Evolutionary conservation across 164 flowering plant species (phyloP).

Genomic region (Amborella trichopoda): DNA sequence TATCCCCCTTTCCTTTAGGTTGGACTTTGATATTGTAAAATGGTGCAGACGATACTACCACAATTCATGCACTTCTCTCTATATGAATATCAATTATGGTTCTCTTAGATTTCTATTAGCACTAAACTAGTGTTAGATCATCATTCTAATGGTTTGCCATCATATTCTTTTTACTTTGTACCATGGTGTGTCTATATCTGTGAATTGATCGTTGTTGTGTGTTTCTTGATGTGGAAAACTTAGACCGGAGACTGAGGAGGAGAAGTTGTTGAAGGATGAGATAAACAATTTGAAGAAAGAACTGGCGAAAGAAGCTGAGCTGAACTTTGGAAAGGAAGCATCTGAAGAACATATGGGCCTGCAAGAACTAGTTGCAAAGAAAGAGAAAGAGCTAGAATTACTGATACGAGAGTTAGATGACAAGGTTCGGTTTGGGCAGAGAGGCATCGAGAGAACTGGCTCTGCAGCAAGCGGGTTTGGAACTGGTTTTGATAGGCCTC

Average conservation of each 20-base stretch:
- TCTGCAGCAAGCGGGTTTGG: slow-evolving; percentile 50
- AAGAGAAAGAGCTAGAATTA: slow-evolving; percentile 50
- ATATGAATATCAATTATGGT: no score
- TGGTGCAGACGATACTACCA: no score
- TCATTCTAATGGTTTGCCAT: no score
- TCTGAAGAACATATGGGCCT: slow-evolving; percentile 23
- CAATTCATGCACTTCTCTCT: no score
- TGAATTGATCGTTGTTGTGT: no score
- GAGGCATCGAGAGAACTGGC: slow-evolving; percentile 47
- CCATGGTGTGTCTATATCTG: no score
- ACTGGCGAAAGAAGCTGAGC: slow-evolving; percentile 20
- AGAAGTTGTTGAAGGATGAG: slow-evolving; percentile 58
- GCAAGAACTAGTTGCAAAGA: slow-evolving; percentile 13
- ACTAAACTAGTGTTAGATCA: no score
- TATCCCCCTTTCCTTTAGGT: no score
- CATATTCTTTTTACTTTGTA: no score
- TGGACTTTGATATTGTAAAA: no score
- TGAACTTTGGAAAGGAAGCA: slow-evolving; percentile 11
- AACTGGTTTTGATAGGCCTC: slow-evolving; percentile 38
- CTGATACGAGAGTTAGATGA: slow-evolving; percentile 38
- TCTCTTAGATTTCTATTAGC: no score
- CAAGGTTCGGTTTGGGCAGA: slow-evolving; percentile 48
- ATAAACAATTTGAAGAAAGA: slow-evolving; percentile 42
- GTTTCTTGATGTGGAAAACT: no score
- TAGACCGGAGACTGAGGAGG: slow-evolving; percentile 76